Conservation (phyloP, 345 rosid genomes). For the Abelmoschus esculentus region DNA sequence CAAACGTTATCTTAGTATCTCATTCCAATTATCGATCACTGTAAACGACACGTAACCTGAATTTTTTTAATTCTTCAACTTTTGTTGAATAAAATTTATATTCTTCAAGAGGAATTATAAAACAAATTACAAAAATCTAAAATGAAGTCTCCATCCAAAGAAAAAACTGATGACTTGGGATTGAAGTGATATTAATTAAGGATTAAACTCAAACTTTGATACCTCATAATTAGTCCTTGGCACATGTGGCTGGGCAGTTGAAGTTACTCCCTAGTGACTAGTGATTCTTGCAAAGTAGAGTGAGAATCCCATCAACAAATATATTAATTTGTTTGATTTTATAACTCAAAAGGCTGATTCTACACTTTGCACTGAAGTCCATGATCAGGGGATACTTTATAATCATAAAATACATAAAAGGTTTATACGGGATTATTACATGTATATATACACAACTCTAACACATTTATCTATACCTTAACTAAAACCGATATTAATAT, state of each 20-base stretch:
- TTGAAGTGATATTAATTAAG: background rate
- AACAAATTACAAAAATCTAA: too few relatives aligned
- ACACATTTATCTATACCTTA: too few relatives aligned
- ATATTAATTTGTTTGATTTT: background rate
- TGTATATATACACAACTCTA: background rate
- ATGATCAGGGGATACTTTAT: background rate
- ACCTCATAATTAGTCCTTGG: background rate
- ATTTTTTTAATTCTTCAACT: too few relatives aligned
- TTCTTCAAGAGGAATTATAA: too few relatives aligned
- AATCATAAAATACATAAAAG: background rate
- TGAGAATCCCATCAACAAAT: background rate
- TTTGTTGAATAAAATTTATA: too few relatives aligned
- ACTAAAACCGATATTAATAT: too few relatives aligned
- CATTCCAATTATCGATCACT: too few relatives aligned
- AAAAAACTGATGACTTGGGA: background rate
- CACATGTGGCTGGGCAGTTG: background rate
- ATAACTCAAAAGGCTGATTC: background rate
- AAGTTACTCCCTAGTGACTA: background rate
- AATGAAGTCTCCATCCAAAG: too few relatives aligned
- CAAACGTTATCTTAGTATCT: too few relatives aligned
- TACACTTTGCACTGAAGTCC: background rate
- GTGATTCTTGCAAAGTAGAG: background rate
- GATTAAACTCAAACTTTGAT: too few relatives aligned
- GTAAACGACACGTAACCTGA: too few relatives aligned
- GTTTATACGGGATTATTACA: background rate